Conservation (phyloP, 1,284 basidiomycete genomes). For the Puccinia horiana region DNA sequence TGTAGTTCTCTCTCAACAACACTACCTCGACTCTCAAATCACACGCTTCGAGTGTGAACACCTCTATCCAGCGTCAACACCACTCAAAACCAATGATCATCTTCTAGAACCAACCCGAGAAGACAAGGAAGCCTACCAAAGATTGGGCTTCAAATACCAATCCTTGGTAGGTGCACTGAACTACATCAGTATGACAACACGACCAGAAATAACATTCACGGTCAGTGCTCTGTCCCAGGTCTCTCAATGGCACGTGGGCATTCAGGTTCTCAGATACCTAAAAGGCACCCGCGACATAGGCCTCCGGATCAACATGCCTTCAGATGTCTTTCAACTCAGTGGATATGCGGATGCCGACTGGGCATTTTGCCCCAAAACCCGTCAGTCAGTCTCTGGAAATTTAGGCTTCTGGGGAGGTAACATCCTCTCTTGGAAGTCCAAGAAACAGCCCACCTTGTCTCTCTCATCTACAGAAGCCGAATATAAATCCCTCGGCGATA, state of each 20-base stretch:
- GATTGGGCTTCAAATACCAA: not conserved
- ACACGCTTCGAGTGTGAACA: not conserved
- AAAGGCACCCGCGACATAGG: constrained; percentile 55
- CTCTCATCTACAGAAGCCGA: too few relatives aligned
- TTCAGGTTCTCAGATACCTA: not conserved
- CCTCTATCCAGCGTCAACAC: not conserved
- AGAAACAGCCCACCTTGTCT: too few relatives aligned
- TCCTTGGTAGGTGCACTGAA: too few relatives aligned
- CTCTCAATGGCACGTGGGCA: not conserved
- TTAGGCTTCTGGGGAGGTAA: constrained; percentile 58
- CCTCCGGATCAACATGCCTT: constrained; percentile 51
- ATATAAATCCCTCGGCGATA: too few relatives aligned
- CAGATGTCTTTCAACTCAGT: constrained; percentile 51
- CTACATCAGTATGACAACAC: not conserved
- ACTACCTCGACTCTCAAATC: too few relatives aligned
- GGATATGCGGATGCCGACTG: constrained; percentile 62
- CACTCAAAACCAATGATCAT: too few relatives aligned
- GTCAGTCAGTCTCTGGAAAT: constrained; percentile 60
- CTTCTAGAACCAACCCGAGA: not conserved
- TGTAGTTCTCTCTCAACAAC: not conserved
- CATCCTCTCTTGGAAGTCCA: too few relatives aligned
- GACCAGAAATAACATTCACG: not conserved
- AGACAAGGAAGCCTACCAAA: not conserved
- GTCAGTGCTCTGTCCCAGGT: not conserved
- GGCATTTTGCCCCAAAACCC: constrained; percentile 57